A percentile compares a stretch with the other conserved stretches of the same genome.
Evolutionary conservation across 257 asterid genomes (phyloP).

Genomic region (Capsicum pubescens): DNA sequence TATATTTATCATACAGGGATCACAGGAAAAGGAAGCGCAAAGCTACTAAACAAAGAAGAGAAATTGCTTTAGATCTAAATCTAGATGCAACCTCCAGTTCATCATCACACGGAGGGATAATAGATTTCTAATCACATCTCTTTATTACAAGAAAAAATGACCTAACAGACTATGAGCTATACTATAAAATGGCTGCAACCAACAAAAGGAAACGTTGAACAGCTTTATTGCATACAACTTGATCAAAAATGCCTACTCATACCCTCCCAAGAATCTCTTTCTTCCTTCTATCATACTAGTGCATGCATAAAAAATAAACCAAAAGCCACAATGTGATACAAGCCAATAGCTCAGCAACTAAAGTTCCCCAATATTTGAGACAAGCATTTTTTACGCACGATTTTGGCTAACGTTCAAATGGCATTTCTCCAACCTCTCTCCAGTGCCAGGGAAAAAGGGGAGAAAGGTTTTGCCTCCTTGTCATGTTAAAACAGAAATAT

Average conservation of each 20-base stretch:
- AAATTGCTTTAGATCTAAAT: neutral
- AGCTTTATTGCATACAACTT: constrained; percentile 19
- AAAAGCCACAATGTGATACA: neutral
- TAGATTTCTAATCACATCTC: neutral
- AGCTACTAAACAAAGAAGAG: neutral
- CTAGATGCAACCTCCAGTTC: constrained; percentile 23
- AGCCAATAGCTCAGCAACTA: neutral
- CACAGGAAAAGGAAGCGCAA: constrained; percentile 16
- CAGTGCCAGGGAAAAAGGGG: neutral
- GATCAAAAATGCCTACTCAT: neutral
- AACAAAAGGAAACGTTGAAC: neutral
- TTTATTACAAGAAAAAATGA: neutral
- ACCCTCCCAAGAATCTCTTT: neutral
- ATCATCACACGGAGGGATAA: constrained; percentile 6
- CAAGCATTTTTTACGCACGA: constrained; percentile 3
- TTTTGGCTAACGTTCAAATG: constrained; percentile 14
- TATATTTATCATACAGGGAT: neutral
- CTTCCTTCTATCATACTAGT: constrained; percentile 17
- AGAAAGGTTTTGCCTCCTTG: neutral
- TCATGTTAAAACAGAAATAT: neutral
- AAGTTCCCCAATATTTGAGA: constrained; percentile 22
- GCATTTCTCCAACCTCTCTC: neutral
- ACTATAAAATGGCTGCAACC: neutral
- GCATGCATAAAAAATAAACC: constrained; percentile 16
- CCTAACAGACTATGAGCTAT: neutral